Evolutionary conservation across 495 filamentous ascomycete genomes (phyloP), one percentile per base, ranked within the genome.

Genomic region (Penicillium diatomitis): DNA sequence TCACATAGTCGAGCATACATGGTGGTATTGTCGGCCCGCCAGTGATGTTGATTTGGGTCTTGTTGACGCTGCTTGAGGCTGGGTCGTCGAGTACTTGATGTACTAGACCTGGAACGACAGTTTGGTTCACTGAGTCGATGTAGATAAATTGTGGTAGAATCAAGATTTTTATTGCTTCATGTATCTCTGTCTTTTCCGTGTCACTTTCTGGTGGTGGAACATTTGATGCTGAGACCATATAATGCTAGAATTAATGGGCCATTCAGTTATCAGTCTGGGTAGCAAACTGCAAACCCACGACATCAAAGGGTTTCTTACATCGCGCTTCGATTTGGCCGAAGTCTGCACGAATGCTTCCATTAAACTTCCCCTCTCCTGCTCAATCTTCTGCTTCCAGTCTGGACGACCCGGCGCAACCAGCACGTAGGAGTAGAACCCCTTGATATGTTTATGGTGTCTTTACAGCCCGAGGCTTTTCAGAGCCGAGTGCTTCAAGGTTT

Each of bases 211-310:
- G 82, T 20, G 80, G n/a, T 31, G 57, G 79, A 46, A 97, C 85
- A 67, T 96, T 91, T 43, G 87, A 95, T 33, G 92, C 91, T 1
- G 89, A 95, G 47, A 97, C 78, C 85, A 92, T 94, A 45, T 95
- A 74, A 48, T 75, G 78, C 88, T 94, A 33, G 4, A 45, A 28
- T 5, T 38, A n/a, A 33, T 6, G 46, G 41, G 20, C 2, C 20
- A 2, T 20, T 20, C 20, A 20, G 20, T 20, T 20, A 20, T 52
- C 32, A 61, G 54, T 9, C 31, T 10, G 2, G n/a, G 37, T 9
- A 31, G n/a, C 8, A 29, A 0, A 39, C 10, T 8, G 5, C 4
- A 9, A 27, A 20, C 35, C 32, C 10, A 2, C 7, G 6, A 46
- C 35, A 39, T 40, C 20, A 8, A 50, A 75, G 20, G 20, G 20